Base-by-base conservation (phyloP, 768 basidiomycete genomes). In the Leccinum longicurvipes region DNA sequence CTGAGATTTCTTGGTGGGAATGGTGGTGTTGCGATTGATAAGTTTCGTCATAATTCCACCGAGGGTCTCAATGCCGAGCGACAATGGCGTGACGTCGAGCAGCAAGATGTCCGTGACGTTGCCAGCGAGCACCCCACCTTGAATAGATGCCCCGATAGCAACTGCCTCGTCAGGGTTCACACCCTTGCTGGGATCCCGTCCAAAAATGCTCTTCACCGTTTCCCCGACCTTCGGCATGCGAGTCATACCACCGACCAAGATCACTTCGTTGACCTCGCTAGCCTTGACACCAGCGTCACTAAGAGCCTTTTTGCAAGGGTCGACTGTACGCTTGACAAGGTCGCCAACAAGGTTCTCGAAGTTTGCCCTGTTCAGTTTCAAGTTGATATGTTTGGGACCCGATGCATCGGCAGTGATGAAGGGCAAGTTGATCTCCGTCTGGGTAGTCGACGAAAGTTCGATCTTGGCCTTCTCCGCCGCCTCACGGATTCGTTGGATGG, bases 381-480 rank as follows among this genome's bases (percentile, higher is more conserved):
- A 66, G 83, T 98, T 98, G 79, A 99, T 93, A 74, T 99, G 97
- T 77, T 95, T 95, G 51, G 97, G 93, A 10, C 96, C 97, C 6
- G 86, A 82, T 7, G 91, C 92, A 67, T 94, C 94, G 23, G 94
- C 93, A 47, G 96, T 95, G 77, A 99, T 96, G 82, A 98, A 99
- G 3, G 97, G 97, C 63, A 98, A 73, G 74, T 97, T 98, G 76
- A 98, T 85, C 72, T 99, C 97, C 28, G 97, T 99, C 72, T 98
- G 92, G 0, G 89, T 79, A 2, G 95, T 91, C 11, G 92, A 94
- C 11, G 94, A 98, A 24, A 99, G 79, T 70, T 98, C 96, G 50
- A 97, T 95, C 84, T 99, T 99, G 62, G 97, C 97, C 80, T 98
- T 98, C 81, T 99, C 97, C 12, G 96, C 93, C 19, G 97, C 97